phyloP scores from a whole-genome alignment of 2,329 filamentous ascomycete species.

The Cladophialophora yegresii region DNA sequence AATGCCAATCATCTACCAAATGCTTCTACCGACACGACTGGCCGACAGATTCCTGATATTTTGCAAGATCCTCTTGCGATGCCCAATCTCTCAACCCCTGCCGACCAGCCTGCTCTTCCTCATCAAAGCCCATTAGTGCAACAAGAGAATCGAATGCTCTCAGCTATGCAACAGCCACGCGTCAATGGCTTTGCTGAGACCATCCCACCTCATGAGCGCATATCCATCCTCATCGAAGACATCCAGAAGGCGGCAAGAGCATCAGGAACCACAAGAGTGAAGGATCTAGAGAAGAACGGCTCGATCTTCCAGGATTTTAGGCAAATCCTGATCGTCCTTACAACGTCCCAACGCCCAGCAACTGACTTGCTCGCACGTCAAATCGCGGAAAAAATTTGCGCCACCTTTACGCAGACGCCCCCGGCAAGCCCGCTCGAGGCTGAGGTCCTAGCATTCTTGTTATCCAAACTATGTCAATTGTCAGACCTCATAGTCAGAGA shows the following conservation, averaged over 20 bases:
- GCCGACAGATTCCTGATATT: conserved; percentile 63
- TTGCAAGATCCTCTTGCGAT: conserved; percentile 64
- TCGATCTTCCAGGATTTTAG: conserved; percentile 61
- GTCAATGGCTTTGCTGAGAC: conserved; percentile 63
- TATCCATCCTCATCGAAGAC: conserved; percentile 58
- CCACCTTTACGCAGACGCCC: conserved; percentile 58
- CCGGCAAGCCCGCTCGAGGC: conserved; percentile 58
- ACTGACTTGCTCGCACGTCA: conserved; percentile 59
- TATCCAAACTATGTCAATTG: conserved; percentile 62
- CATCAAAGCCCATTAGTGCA: conserved; percentile 58
- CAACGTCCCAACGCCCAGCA: conserved; percentile 48
- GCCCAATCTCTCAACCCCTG: conserved; percentile 63
- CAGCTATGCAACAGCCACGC: conserved; percentile 46
- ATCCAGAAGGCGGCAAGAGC: conserved; percentile 59
- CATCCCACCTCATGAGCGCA: conserved; percentile 55
- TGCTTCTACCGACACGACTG: conserved; percentile 57
- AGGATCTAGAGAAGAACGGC: conserved; percentile 57
- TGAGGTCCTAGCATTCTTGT: conserved; percentile 63
- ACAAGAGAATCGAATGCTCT: conserved; percentile 47
- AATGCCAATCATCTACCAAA: conserved; percentile 57
- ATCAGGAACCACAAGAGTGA: conserved; percentile 59
- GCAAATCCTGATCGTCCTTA: conserved; percentile 58
- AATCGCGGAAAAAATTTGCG: conserved; percentile 60
- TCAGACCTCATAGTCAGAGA: conserved; percentile 49
- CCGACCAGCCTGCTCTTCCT: conserved; percentile 63